Base-by-base conservation (phyloP, 1,284 basidiomycete species). In the Porogramme epimiltina region DNA sequence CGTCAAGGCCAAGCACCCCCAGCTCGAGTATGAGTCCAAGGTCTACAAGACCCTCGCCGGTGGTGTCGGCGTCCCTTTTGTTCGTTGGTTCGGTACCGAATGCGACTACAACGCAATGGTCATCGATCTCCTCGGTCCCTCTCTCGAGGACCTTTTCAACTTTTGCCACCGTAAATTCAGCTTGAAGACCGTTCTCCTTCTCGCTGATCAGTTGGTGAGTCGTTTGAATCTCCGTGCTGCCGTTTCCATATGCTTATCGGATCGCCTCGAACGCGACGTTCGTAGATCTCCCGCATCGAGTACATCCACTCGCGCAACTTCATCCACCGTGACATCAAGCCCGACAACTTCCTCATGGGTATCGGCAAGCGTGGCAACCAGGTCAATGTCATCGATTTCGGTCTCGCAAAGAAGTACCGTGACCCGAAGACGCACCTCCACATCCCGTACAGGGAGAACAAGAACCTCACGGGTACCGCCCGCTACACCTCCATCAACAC, bases 51-150 rank as follows among this genome's bases (percentile, higher is more conserved):
- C 93, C 20, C 85, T 99, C 38, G 95, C 96, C 18, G 97, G 96
- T 56, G 96, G 96, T 65, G 96, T 99, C 48, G 97, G 97, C 54
- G 93, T 99, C 15, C 96, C 97, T 4, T 99, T 98, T 62, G 96
- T 98, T 51, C 79, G 95, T 65, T 91, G 97, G 97, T 99, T 93
- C 70, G 97, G 97, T 38, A 97, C 95, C 58, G 96, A 99, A 73
- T 98, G 95, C 71, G 95, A 99, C 73, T 99, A 99, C 82, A 98
- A 99, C 59, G 96, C 96, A 54, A 98, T 99, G 96, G 97, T 99
- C 53, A 79, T 99, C 63, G 97, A 99, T 76, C 87, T 98, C 51
- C 85, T 99, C 31, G 97, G 96, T 2, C 95, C 97, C 25, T 96
- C 93, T 42, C 87, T 99, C 45, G 97, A 99, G 73, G 97, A 99